These are phyloP conservation scores for Blattamonas nauphoetae DNA, from an alignment of 78 protist species.

Conservation along the genomic window DNA sequence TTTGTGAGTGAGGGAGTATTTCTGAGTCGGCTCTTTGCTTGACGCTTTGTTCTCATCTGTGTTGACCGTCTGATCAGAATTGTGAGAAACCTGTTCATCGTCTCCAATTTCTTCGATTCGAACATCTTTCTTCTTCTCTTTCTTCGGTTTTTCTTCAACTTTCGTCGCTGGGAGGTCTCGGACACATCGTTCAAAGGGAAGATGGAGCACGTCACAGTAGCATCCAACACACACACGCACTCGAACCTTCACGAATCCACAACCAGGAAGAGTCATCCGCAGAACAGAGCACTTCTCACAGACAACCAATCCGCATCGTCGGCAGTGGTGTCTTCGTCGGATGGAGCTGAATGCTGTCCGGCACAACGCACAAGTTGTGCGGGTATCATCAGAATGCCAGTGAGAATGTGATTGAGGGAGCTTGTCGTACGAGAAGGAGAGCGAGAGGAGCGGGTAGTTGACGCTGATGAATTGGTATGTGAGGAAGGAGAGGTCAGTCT, in stretches of 20 bases:
- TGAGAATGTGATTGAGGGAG: neutral
- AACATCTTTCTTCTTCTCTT: too few species aligned
- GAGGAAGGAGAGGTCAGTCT: neutral
- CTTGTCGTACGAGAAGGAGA: neutral
- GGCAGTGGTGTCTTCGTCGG: neutral
- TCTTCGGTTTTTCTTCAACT: too few species aligned
- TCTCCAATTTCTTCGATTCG: too few species aligned
- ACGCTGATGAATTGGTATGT: too few species aligned
- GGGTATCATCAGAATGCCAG: neutral
- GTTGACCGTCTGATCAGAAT: too few species aligned
- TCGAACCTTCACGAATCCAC: neutral
- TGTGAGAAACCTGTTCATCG: too few species aligned
- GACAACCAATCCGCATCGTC: neutral
- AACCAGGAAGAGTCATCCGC: neutral
- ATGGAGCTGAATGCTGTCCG: neutral
- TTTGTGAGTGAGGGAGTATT: too few species aligned
- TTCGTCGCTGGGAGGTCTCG: too few species aligned
- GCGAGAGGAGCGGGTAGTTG: neutral
- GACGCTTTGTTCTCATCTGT: too few species aligned
- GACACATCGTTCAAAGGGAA: too few species aligned
- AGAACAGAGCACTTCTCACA: neutral
- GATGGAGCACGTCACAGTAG: neutral
- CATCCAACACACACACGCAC: neutral
- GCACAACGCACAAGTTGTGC: neutral
- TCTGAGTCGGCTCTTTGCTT: too few species aligned